These are phyloP conservation scores for Pyricularia pennisetigena DNA, from an alignment of 2,329 filamentous ascomycete species.

Conservation along the genomic window DNA sequence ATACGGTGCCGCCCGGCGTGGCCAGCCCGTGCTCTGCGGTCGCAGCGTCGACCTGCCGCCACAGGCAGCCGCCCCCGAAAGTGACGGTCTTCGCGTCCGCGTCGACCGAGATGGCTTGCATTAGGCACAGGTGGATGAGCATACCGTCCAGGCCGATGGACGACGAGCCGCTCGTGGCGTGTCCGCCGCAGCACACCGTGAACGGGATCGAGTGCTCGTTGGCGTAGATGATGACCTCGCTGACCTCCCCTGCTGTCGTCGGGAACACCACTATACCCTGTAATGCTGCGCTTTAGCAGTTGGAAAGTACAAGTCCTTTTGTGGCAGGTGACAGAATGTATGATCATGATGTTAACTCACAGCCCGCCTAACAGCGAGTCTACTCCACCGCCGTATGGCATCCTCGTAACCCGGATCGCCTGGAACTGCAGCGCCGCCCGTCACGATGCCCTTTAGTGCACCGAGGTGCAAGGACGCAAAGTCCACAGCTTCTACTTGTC, in stretches of 20 bases:
- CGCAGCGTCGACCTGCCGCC: constrained; percentile 43
- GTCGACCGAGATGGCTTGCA: constrained; percentile 40
- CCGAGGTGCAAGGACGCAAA: background rate
- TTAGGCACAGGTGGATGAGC: constrained; percentile 42
- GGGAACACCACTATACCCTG: constrained; percentile 27
- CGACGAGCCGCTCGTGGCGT: constrained; percentile 41
- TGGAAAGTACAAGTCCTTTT: background rate
- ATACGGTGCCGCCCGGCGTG: constrained; percentile 52
- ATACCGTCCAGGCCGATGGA: constrained; percentile 37
- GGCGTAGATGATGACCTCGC: constrained; percentile 32
- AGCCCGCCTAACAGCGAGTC: background rate
- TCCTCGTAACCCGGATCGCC: background rate
- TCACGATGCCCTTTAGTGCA: background rate
- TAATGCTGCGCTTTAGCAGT: background rate
- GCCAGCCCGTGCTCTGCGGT: constrained; percentile 40
- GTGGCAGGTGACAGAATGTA: background rate
- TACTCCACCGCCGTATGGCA: constrained; percentile 1
- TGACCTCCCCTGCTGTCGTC: constrained; percentile 26
- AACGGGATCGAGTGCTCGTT: constrained; percentile 33
- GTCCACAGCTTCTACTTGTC: background rate
- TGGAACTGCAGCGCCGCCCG: background rate
- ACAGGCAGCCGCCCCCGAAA: constrained; percentile 40
- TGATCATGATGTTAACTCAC: background rate
- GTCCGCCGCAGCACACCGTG: constrained; percentile 44
- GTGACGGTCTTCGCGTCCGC: constrained; percentile 29